A percentile compares a stretch with the other conserved stretches of the same genome.
Conservation (phyloP, 78 protist genomes). For the Mastigamoeba balamuthi region DNA sequence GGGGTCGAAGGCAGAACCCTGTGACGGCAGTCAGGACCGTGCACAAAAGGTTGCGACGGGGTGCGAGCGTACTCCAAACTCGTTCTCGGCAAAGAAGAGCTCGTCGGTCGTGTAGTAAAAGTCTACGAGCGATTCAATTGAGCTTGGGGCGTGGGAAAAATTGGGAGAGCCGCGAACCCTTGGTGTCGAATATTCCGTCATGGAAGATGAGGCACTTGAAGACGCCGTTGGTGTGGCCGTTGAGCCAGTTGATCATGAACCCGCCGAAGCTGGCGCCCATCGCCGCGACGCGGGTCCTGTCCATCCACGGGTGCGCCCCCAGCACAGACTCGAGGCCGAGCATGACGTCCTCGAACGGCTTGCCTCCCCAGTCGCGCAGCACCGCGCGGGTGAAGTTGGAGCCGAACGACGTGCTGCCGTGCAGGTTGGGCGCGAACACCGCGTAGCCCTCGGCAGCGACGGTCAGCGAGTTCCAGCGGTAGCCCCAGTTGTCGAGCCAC, state of each 20-base stretch:
- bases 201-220: neutral
- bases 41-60: neutral
- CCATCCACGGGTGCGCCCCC: neutral
- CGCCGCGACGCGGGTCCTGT: neutral
- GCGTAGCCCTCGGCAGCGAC: no score
- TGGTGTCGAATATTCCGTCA: neutral
- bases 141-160: no score
- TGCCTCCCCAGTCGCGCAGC: neutral
- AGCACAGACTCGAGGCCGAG: neutral
- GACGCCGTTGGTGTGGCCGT: neutral
- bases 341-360: neutral
- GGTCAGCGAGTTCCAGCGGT: no score
- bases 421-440: neutral
- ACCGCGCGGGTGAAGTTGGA: neutral
- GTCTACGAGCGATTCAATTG: no score
- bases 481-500: no score
- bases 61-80: neutral
- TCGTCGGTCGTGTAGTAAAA: neutral
- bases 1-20: neutral
- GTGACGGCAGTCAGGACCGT: neutral
- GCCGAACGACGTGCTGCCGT: neutral
- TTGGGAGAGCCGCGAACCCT: no score
- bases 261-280: neutral
- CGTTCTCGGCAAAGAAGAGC: neutral
- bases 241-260: neutral